Evolutionary conservation across 805 yeast species (phyloP).

Genomic region (Kazachstania taianensis): DNA sequence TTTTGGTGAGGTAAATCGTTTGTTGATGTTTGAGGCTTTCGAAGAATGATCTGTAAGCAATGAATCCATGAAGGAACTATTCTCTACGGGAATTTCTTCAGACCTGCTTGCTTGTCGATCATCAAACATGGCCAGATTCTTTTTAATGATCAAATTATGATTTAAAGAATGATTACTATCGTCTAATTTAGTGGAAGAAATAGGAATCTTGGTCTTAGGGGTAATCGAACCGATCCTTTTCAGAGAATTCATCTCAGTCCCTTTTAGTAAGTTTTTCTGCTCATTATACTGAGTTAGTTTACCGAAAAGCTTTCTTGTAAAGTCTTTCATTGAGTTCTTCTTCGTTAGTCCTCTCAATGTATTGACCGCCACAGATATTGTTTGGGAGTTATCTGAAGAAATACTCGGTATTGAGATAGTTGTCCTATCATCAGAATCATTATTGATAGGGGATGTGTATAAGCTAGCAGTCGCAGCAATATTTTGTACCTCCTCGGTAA

Average conservation of each 20-base stretch:
- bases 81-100: constrained; percentile 2
- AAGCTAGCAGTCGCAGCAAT: constrained; percentile 20
- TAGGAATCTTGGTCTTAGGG: not conserved
- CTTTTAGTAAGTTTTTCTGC: not conserved
- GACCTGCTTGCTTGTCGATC: not conserved
- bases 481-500: constrained; percentile 16
- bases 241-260: not conserved
- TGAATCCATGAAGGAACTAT: constrained; percentile 8
- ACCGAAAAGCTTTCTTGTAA: constrained; percentile 18
- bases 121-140: constrained; percentile 7
- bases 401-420: not conserved
- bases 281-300: constrained; percentile 6
- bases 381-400: constrained; percentile 4
- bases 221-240: not conserved
- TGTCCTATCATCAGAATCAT: constrained; percentile 2
- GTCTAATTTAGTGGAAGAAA: not conserved
- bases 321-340: constrained; percentile 15
- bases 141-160: constrained; percentile 7
- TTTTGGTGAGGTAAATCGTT: constrained; percentile 2
- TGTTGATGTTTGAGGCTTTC: constrained; percentile 1
- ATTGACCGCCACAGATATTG: constrained; percentile 19
- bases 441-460: constrained; percentile 3
- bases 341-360: constrained; percentile 20
- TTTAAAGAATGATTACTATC: not conserved
- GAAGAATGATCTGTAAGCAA: constrained; percentile 9